Base-by-base conservation (phyloP, 129 eudicot species). In the Escallonia rubra region DNA sequence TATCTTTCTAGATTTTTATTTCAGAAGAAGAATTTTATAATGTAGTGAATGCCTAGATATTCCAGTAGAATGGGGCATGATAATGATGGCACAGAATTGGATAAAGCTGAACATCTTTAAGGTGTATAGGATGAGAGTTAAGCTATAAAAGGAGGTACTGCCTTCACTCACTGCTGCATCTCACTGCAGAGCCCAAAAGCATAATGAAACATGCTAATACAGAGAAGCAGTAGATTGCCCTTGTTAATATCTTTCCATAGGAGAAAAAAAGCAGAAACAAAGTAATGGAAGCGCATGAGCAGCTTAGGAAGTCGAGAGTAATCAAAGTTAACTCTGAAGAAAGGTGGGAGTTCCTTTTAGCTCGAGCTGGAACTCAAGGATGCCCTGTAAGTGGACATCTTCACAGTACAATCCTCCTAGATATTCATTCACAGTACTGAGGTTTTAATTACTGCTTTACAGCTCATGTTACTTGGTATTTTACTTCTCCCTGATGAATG, bases 251-350 rank as follows among this genome's bases (percentile, higher is more conserved):
- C 46, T 2, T 12, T 41, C 43, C 53, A 68, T 43, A 9, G 44
- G 41, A 15, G 50, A 16, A n/a, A 61, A 48, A 67, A 11, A 38
- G 51, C 38, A 41, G 4, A 61, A 45, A 43, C 2, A 23, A 68
- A 15, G 38, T 46, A 4, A 64, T 54, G 54, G 11, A 56, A 68
- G 43, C 38, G 71, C 54, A 65, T 23, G 77, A 57, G 13, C 61
- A 71, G 56, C 46, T 4, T 23, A 59, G 9, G 48, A 80, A 75
- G 60, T 75, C 89, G n/a, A 72, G 79, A 72, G 94, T 87, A 43
- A 54, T 75, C 47, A 72, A 80, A 57, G 65, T 87, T 8, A 86
- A 87, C 63, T 80, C 89, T 12, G 66, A 68, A 43, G 72, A 69
- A 62, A 53, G 75, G 45, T 83, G 94, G 94, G 74, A 87, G 10